Base-by-base conservation (phyloP, 768 basidiomycete genomes). In the Trametes cinnabarina region DNA sequence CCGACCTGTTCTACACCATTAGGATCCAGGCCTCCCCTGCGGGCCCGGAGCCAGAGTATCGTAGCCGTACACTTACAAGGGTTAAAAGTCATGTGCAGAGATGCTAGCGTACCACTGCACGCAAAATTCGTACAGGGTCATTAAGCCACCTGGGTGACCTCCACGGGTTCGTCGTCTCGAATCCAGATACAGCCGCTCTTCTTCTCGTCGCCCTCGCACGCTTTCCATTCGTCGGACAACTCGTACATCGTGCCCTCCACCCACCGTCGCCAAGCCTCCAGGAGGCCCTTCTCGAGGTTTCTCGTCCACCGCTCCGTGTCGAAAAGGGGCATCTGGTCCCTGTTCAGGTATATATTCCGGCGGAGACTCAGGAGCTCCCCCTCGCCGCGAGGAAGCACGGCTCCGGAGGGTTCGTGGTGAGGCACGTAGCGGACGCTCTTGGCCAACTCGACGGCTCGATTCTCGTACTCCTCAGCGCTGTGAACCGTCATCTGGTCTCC, bases 201-300 rank as follows among this genome's bases (percentile, higher is more conserved):
- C 51, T 66, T 66, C 55, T 69, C 72, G 14, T 65, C 61, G 17
- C 68, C 67, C 26, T 67, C 63, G 12, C 68, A 70, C 3, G 71
- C 72, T n/a, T 76, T 73, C 67, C 75, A 74, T 19, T 73, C 69
- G 42, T 71, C 67, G 56, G 70, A 66, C 67, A 69, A 57, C 70
- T 76, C 61, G 65, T 71, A 64, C 60, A 68, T 67, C 42, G 69
- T 70, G n/a, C 77, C 77, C 34, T 74, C 72, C 12, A 77, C 78
- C 78, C 78, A 82, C 22, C 80, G 74, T 51, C 70, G 65, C 80
- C 80, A 82, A 0, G 77, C 78, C 19, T 70, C 72, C 30, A 60
- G 26, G 22, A 74, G 71, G 1, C 75, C 79, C 61, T 76, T 76
- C 67, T 82, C 81, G 44, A 81, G 60, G 51, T 82, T 79, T 51